These are phyloP conservation scores for Lachancea dasiensis DNA, from an alignment of 805 yeast genomes.

Conservation along the genomic window DNA sequence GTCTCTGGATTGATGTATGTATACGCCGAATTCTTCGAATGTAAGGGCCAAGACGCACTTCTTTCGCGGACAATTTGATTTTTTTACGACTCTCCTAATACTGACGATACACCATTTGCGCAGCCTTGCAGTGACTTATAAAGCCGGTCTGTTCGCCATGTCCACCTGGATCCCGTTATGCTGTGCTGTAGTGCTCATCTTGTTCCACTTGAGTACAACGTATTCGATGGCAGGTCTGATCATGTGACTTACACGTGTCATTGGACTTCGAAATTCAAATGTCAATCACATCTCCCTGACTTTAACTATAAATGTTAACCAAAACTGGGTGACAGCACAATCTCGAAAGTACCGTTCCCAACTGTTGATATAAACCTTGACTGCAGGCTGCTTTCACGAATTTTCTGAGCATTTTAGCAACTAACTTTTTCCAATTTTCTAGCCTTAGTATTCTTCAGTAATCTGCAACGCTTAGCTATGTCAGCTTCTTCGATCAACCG, in stretches of 20 bases:
- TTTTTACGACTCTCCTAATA: too few relatives aligned
- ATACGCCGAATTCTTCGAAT: not conserved
- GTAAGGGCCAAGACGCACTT: not conserved
- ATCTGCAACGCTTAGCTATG: conserved; percentile 28
- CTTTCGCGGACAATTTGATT: not conserved
- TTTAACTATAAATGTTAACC: too few relatives aligned
- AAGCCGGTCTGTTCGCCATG: conserved; percentile 78
- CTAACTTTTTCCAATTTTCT: not conserved
- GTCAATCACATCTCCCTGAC: too few relatives aligned
- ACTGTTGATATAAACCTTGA: not conserved
- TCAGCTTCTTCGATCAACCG: conserved; percentile 63
- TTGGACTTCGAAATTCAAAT: too few relatives aligned
- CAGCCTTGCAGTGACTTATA: conserved; percentile 60
- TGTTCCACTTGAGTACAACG: conserved; percentile 57
- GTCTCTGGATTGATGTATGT: conserved; percentile 60
- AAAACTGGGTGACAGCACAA: too few relatives aligned
- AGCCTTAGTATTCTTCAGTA: too few relatives aligned
- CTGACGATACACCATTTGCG: too few relatives aligned
- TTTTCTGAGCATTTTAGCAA: too few relatives aligned
- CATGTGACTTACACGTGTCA: too few relatives aligned
- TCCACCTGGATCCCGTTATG: conserved; percentile 93
- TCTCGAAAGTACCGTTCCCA: not conserved
- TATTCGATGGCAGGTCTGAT: conserved; percentile 20
- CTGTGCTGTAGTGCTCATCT: conserved; percentile 63
- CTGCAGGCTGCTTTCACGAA: too few relatives aligned